These are phyloP conservation scores for Dunaliella primolecta DNA, from an alignment of 139 green algal species.

Conservation along the genomic window DNA sequence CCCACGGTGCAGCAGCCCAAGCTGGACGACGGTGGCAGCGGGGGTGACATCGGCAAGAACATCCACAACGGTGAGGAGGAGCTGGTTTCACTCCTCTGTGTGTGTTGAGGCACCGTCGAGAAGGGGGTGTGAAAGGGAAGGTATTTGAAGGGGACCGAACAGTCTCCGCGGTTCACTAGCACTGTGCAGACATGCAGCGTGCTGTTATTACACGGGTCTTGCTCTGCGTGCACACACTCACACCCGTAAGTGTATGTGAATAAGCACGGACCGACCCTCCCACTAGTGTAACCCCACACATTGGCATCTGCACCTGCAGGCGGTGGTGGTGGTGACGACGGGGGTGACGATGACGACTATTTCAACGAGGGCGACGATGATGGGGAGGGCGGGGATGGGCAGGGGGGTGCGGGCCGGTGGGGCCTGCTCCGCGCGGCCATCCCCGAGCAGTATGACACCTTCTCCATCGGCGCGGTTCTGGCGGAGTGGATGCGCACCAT, in stretches of 20 bases:
- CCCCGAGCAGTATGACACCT: conserved; percentile 84
- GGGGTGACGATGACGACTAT: conserved; percentile 64
- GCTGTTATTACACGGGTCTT: neutral
- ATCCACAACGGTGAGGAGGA: conserved; percentile 76
- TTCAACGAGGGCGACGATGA: conserved; percentile 63
- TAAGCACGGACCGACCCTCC: neutral
- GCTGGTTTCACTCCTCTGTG: too few species aligned
- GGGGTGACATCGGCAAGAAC: conserved; percentile 79
- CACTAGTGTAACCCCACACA: neutral
- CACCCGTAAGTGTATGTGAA: neutral
- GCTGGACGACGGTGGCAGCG: conserved; percentile 79
- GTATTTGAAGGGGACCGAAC: neutral
- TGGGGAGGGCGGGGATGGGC: conserved; percentile 68
- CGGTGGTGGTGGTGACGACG: conserved; percentile 61
- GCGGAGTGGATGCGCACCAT: conserved; percentile 84
- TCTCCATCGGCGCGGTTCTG: conserved; percentile 84
- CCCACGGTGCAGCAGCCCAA: conserved; percentile 41
- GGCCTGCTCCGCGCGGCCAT: conserved; percentile 76
- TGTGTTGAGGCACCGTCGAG: neutral
- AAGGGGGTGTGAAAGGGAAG: neutral
- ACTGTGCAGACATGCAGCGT: neutral
- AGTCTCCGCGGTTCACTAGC: neutral
- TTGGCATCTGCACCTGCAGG: neutral
- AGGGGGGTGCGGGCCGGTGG: conserved; percentile 28
- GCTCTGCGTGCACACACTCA: too few species aligned